Conservation (phyloP, 352 stramenopile species). For the Pythium coloratum region DNA sequence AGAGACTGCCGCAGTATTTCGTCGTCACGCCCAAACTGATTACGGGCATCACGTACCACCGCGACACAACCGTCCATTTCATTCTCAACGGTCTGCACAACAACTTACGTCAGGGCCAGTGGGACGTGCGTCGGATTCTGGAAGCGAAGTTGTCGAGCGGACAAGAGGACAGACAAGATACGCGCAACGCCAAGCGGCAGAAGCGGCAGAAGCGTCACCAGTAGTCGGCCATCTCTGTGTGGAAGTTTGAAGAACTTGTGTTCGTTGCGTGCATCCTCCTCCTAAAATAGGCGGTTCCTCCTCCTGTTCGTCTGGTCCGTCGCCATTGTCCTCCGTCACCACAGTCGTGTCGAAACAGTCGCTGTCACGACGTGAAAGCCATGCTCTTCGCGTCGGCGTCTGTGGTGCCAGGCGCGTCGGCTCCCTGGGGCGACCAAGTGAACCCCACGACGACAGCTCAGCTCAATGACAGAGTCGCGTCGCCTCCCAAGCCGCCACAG, state of each 20-base stretch:
- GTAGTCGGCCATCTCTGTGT: too few species aligned
- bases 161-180: too few species aligned
- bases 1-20: constrained; percentile 87
- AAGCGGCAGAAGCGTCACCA: too few species aligned
- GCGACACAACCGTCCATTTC: constrained; percentile 86
- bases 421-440: neutral
- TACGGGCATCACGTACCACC: constrained; percentile 79
- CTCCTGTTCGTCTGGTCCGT: too few species aligned
- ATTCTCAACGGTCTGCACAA: constrained; percentile 88
- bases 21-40: constrained; percentile 90
- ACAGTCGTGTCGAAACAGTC: neutral
- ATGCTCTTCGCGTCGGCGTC: neutral
- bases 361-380: neutral
- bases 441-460: neutral
- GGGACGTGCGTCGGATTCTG: constrained; percentile 63
- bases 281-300: too few species aligned
- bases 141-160: too few species aligned
- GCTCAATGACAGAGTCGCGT: neutral
- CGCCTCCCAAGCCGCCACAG: too few species aligned
- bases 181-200: too few species aligned
- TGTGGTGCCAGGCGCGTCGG: neutral
- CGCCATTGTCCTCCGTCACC: too few species aligned
- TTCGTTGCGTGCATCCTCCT: too few species aligned
- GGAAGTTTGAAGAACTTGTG: too few species aligned
- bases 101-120: constrained; percentile 72